Conservation (phyloP, 805 yeast species). For the Scheffersomyces stipitis region DNA sequence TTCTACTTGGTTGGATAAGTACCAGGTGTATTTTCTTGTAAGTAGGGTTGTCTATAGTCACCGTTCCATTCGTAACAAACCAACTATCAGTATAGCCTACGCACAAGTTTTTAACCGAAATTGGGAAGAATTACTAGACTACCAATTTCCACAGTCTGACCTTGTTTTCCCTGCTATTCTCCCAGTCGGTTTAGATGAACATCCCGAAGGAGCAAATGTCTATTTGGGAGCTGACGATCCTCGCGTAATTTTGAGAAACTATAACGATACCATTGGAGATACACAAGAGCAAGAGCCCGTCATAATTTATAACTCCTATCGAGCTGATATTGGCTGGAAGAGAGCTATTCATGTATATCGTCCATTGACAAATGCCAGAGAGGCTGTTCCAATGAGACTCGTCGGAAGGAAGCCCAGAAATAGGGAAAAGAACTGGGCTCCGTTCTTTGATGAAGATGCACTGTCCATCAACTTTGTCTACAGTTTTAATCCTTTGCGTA, state of each 20-base stretch:
- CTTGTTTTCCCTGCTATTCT: not conserved
- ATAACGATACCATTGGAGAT: slow-evolving; percentile 2
- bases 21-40: slow-evolving; percentile 7
- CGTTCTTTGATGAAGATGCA: slow-evolving; percentile 5
- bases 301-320: slow-evolving; percentile 19
- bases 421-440: slow-evolving; percentile 12
- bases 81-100: slow-evolving; percentile 12
- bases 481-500: slow-evolving; percentile 5
- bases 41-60: slow-evolving; percentile 7
- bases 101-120: slow-evolving; percentile 18
- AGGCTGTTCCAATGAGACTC: slow-evolving; percentile 4
- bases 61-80: slow-evolving; percentile 3
- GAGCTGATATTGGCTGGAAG: slow-evolving; percentile 1
- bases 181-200: not conserved
- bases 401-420: not conserved
- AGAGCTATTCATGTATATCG: slow-evolving; percentile 21
- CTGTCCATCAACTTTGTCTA: slow-evolving; percentile 8
- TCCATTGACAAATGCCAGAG: slow-evolving; percentile 12
- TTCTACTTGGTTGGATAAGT: slow-evolving; percentile 8
- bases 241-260: slow-evolving; percentile 12
- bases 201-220: not conserved
- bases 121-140: slow-evolving; percentile 18
- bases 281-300: slow-evolving; percentile 19
- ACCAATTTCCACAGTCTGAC: slow-evolving; percentile 1
- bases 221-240: slow-evolving; percentile 19